Evolutionary conservation across 345 rosid species (phyloP), one percentile per base, ranked within the genome.

Genomic region (Eucalyptus urophylla): DNA sequence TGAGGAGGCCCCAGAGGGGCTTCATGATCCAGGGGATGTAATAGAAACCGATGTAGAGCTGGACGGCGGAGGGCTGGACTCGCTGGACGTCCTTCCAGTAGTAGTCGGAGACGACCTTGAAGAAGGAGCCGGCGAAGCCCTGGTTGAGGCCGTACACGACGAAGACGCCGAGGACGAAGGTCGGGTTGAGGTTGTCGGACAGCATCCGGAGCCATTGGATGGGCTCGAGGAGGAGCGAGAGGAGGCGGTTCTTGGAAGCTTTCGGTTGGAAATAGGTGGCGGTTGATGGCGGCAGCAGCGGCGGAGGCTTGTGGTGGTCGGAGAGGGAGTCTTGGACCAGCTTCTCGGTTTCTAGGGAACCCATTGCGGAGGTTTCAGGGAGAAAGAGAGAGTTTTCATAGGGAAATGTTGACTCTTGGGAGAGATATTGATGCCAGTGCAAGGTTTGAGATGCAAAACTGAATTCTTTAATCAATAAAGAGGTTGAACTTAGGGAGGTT

Each of bases 81-180:
- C 91, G 92, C 89, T 95, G 98, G 33, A 96, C 97, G 89, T 96
- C 97, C 93, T 96, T 95, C 97, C 97, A 96, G 88, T 96, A 97
- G 94, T 92, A 97, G 90, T 97, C 99, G 5, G 96, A 90, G 88
- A 95, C 97, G 3, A 96, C 96, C 92, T 90, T 97, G 94, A 96
- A 97, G 92, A 94, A 89, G 43, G 98, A 93, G 27, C 97, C 95
- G 1, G 97, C 90, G 92, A 97, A 95, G 69, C 98, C 98, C 90
- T 94, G 96, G 94, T 93, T 94, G 56, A 97, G 89, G 62, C 99
- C 99, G 86, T 97, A 97, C 11, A 96, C 98, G 53, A 95, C 58
- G 87, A 95, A 88, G 89, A 96, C 93, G 50, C 97, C 97, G 6
- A 96, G 62, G 83, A 95, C 91, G 94, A 97, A 97, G 88, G 94